Conservation (phyloP, 2,329 filamentous ascomycete species). For the Hypoxylon sp. region DNA sequence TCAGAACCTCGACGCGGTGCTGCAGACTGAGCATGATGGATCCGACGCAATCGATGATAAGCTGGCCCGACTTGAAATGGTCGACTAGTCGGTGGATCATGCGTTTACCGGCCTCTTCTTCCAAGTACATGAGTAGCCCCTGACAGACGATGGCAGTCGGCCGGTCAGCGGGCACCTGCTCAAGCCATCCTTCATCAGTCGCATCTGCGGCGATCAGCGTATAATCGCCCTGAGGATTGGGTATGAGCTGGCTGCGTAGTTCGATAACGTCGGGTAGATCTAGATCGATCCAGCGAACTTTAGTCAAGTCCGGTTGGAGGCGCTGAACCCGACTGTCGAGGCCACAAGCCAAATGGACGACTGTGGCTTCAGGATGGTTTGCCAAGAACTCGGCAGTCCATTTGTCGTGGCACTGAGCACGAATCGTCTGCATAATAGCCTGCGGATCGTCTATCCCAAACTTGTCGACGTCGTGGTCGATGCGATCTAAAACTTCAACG, state of each 20-base stretch:
- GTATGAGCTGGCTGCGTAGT: constrained; percentile 49
- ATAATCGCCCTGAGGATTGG: constrained; percentile 48
- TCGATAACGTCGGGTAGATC: constrained; percentile 55
- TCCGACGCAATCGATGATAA: constrained; percentile 49
- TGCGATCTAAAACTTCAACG: constrained; percentile 35
- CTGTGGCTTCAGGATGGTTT: constrained; percentile 45
- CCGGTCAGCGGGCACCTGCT: constrained; percentile 49
- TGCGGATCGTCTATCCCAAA: constrained; percentile 35
- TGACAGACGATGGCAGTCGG: constrained; percentile 53
- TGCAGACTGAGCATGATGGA: constrained; percentile 38
- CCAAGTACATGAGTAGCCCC: constrained; percentile 53
- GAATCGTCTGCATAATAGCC: constrained; percentile 34
- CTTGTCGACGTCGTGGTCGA: constrained; percentile 47
- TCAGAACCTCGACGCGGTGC: constrained; percentile 28
- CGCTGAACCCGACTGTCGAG: constrained; percentile 51
- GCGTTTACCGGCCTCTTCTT: constrained; percentile 43
- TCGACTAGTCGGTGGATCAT: constrained; percentile 46
- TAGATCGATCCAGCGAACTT: constrained; percentile 54
- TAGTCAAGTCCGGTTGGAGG: constrained; percentile 39
- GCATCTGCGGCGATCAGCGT: constrained; percentile 47
- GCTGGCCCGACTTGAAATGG: constrained; percentile 48
- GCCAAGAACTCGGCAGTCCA: constrained; percentile 49
- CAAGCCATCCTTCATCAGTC: constrained; percentile 50
- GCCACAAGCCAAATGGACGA: constrained; percentile 53
- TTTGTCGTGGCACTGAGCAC: constrained; percentile 43